These are phyloP conservation scores for Kwoniella botswanensis DNA, from an alignment of 768 basidiomycete species.

Conservation along the genomic window DNA sequence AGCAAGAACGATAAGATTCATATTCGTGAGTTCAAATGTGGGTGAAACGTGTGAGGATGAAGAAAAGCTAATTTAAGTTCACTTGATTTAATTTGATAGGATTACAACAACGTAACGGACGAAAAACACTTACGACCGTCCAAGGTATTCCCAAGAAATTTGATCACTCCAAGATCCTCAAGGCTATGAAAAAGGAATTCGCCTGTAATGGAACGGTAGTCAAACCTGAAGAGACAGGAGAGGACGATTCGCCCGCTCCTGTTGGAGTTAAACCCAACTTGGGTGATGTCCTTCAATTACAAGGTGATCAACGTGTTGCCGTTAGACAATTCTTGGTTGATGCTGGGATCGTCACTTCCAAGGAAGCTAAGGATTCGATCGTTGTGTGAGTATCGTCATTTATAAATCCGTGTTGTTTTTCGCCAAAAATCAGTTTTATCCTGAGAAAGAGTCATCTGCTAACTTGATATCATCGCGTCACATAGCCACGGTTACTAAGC, in stretches of 20 bases:
- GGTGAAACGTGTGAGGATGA: background rate
- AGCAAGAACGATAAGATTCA: slow-evolving; percentile 57
- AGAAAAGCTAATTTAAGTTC: too few relatives aligned
- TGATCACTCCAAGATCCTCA: slow-evolving; percentile 95
- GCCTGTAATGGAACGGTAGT: slow-evolving; percentile 98
- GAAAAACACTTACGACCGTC: slow-evolving; percentile 96
- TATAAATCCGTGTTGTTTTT: background rate
- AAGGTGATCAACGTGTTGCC: slow-evolving; percentile 94
- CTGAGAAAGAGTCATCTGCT: background rate
- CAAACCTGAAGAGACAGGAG: slow-evolving; percentile 53
- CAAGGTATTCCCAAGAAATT: slow-evolving; percentile 95
- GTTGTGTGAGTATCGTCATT: slow-evolving; percentile 47
- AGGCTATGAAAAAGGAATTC: slow-evolving; percentile 99
- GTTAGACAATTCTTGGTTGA: slow-evolving; percentile 85
- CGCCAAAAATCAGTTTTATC: background rate
- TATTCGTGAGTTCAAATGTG: slow-evolving; percentile 52
- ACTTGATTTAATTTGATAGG: slow-evolving; percentile 52
- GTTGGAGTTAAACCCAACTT: slow-evolving; percentile 70
- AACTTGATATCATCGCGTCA: background rate
- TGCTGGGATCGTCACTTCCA: slow-evolving; percentile 55
- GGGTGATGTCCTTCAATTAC: slow-evolving; percentile 96
- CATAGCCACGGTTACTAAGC: slow-evolving; percentile 53
- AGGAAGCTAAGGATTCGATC: slow-evolving; percentile 59
- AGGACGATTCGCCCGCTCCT: slow-evolving; percentile 43
- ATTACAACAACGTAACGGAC: slow-evolving; percentile 98